A percentile compares a stretch with the other conserved stretches of the same genome.
Conservation (phyloP, 495 filamentous ascomycete genomes). For the Melanomma pulvis-pyrius region DNA sequence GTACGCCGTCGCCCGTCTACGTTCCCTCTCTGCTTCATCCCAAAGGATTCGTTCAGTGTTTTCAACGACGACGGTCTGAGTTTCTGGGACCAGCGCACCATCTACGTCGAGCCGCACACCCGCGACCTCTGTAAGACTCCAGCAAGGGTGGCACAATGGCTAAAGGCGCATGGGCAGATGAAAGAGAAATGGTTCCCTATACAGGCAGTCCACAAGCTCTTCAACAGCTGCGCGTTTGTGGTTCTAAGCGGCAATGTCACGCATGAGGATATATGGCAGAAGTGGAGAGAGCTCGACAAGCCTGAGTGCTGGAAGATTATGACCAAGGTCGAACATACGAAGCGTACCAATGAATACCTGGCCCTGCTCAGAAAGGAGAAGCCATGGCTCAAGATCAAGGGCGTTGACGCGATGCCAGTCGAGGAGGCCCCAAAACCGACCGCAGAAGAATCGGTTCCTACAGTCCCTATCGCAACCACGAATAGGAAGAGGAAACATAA, state of each 20-base stretch:
- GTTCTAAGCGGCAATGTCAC: constrained; percentile 42
- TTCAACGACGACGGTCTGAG: constrained; percentile 21
- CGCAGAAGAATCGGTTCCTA: neutral
- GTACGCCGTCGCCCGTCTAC: constrained; percentile 32
- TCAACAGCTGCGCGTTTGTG: constrained; percentile 46
- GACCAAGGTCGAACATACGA: constrained; percentile 39
- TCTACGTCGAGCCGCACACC: constrained; percentile 37
- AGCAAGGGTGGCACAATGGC: constrained; percentile 24
- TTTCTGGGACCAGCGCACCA: constrained; percentile 36
- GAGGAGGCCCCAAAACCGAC: neutral
- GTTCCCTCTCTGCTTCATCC: constrained; percentile 25
- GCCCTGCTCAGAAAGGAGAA: constrained; percentile 8
- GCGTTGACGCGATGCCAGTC: neutral
- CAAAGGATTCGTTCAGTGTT: constrained; percentile 21
- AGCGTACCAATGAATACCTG: constrained; percentile 25
- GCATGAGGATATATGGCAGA: constrained; percentile 14
- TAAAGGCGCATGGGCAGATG: constrained; percentile 23
- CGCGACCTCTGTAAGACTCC: constrained; percentile 20
- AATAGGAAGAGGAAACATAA: constrained; percentile 3
- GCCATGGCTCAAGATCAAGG: neutral
- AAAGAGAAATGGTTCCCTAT: constrained; percentile 32
- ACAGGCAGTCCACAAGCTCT: constrained; percentile 22
- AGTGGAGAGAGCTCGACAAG: constrained; percentile 37
- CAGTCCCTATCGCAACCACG: neutral
- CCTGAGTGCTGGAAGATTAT: constrained; percentile 48